These are phyloP conservation scores for Alternaria brassicicola DNA, from an alignment of 2,329 filamentous ascomycete genomes.

Conservation along the genomic window DNA sequence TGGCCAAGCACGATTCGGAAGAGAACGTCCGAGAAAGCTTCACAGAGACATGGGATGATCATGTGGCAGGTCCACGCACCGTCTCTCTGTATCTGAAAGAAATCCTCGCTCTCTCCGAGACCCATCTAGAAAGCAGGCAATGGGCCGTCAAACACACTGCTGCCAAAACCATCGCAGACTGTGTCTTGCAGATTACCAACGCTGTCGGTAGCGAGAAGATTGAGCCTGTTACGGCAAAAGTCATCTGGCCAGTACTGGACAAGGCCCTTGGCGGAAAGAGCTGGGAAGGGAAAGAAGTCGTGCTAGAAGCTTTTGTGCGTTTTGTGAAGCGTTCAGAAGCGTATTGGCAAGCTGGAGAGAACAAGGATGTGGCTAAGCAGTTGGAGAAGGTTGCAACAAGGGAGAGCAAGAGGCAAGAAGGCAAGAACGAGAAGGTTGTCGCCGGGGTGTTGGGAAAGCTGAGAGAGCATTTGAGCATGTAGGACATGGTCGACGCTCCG, in stretches of 20 bases:
- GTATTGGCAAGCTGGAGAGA: slow-evolving; percentile 63
- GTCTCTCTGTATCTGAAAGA: slow-evolving; percentile 85
- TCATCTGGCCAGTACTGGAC: slow-evolving; percentile 83
- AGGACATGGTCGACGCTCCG: neutral
- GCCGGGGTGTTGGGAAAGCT: slow-evolving; percentile 24
- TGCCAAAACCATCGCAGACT: slow-evolving; percentile 78
- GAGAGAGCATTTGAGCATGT: slow-evolving; percentile 13
- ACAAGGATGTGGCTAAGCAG: slow-evolving; percentile 64
- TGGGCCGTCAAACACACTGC: slow-evolving; percentile 92
- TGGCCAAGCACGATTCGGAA: slow-evolving; percentile 84
- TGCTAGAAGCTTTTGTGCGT: slow-evolving; percentile 78
- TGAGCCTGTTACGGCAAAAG: slow-evolving; percentile 63
- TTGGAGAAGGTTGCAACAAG: slow-evolving; percentile 73
- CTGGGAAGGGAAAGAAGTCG: slow-evolving; percentile 87
- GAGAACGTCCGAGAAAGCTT: slow-evolving; percentile 81
- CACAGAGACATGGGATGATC: slow-evolving; percentile 84
- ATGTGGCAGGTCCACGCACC: slow-evolving; percentile 82
- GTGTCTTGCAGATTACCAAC: slow-evolving; percentile 66
- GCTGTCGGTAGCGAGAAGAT: slow-evolving; percentile 65
- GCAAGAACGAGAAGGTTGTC: slow-evolving; percentile 63
- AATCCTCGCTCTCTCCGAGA: slow-evolving; percentile 71
- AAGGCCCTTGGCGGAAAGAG: slow-evolving; percentile 86
- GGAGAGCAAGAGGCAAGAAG: slow-evolving; percentile 91
- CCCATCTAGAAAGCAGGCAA: slow-evolving; percentile 76
- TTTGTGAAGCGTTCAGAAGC: slow-evolving; percentile 71